A percentile compares a stretch with the other conserved stretches of the same genome.
Evolutionary conservation across 2,329 filamentous ascomycete genomes (phyloP).

Genomic region (Cordyceps fumosorosea): DNA sequence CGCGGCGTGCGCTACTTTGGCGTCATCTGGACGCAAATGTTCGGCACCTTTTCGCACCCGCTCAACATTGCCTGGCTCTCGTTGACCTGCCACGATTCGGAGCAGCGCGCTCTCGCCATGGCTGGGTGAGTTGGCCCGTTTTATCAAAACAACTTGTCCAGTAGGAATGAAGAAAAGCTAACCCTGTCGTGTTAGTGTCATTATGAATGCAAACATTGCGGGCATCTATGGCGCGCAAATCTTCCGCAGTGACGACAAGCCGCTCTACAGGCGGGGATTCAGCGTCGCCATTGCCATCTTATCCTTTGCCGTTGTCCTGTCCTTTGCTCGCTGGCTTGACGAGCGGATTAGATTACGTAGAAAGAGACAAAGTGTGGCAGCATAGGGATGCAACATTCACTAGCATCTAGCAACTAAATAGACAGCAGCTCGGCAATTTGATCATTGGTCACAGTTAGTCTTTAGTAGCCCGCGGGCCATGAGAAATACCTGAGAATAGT

Average conservation of each 20-base stretch:
- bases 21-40: conserved; percentile 49
- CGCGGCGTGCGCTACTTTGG: conserved; percentile 44
- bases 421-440: too few species aligned
- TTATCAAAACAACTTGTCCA: not conserved
- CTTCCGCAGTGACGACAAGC: conserved; percentile 46
- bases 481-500: too few species aligned
- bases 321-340: conserved; percentile 37
- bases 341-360: conserved; percentile 22
- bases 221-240: conserved; percentile 57
- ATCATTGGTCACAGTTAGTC: too few species aligned
- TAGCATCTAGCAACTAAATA: not conserved
- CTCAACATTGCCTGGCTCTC: conserved; percentile 57
- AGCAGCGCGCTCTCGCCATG: conserved; percentile 54
- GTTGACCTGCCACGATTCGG: conserved; percentile 47
- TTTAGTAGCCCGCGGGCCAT: too few species aligned
- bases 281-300: conserved; percentile 38
- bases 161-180: not conserved
- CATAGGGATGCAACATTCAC: not conserved
- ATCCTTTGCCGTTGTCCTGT: conserved; percentile 34
- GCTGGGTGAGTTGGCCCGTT: conserved; percentile 36
- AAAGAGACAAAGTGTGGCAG: not conserved
- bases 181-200: conserved; percentile 33
- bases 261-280: conserved; percentile 46
- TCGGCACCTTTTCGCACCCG: conserved; percentile 48
- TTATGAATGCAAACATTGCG: conserved; percentile 56